Percentiles rank a stretch among this genome's conserved stretches.
These are phyloP conservation scores for Cicer pinnatifidum DNA, from an alignment of 306 rosid species.

Conservation along the genomic window DNA sequence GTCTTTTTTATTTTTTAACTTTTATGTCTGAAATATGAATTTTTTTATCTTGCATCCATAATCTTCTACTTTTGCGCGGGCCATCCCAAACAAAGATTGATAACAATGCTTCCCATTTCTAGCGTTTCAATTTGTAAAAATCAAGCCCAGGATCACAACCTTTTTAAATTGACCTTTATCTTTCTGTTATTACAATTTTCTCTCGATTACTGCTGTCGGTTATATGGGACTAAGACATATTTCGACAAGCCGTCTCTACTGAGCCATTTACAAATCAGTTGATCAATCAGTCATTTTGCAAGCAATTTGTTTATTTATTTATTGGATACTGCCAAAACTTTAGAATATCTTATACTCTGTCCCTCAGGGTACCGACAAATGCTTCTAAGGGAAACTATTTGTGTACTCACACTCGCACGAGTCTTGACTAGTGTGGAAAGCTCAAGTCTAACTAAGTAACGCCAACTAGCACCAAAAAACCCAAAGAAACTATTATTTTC, in stretches of 20 bases:
- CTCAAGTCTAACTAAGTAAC: neutral
- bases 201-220: neutral
- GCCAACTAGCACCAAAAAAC: neutral
- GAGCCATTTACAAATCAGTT: constrained; percentile 1
- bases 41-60: neutral
- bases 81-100: neutral
- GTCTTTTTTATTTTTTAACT: neutral
- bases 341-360: neutral
- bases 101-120: neutral
- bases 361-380: neutral
- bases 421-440: neutral
- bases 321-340: neutral
- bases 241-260: neutral
- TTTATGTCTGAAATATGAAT: neutral
- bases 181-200: neutral
- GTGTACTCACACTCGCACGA: neutral
- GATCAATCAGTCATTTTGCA: neutral
- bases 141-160: neutral
- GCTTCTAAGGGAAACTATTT: neutral
- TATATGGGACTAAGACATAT: neutral
- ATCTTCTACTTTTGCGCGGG: neutral
- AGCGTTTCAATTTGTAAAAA: neutral
- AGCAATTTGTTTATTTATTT: neutral
- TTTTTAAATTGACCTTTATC: neutral
- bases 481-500: neutral